Base-by-base conservation (phyloP, 1,139 yeast genomes). In the Protomyces macrosporus region DNA sequence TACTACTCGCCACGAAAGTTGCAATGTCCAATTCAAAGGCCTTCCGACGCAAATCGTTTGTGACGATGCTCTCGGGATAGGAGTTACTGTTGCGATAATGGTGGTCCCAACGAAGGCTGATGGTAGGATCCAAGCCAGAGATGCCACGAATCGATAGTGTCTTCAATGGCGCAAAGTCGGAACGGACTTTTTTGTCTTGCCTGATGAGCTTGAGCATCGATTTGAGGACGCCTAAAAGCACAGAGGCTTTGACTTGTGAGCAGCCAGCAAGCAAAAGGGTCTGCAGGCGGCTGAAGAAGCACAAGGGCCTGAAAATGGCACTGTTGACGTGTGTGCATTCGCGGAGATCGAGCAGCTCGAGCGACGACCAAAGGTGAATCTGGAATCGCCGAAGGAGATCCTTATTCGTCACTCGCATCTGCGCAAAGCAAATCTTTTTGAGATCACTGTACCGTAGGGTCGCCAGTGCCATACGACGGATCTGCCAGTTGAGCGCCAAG, bases 221-320 rank as follows among this genome's bases (percentile, higher is more conserved):
- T 16, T 36, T 16, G 12, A 58, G n/a, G 6, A 52, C 23, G 9
- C 33, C 39, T 5, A 52, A 6, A 10, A 58, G 30, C 12, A 40
- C 10, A 7, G 32, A 42, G n/a, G 14, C 14, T 4, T 40, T 32
- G 16, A 58, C 37, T 52, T 34, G 51, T 35, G 40, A 42, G 30
- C 62, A 58, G 14, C 52, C 62, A 4, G 53, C 54, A 4, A 58
- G 51, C 45, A 51, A 52, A 10, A 58, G 54, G 4, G 45, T 42
- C 14, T 7, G 30, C 30, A 58, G 16, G n/a, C 37, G 51, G 4
- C 10, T 58, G n/a, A 9, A 14, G 2, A 33, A 55, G 6, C 16
- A 53, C 56, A 58, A n/a, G 10, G 53, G 56, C n/a, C 32, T 52
- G 32, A 55, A 51, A 7, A 51, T 50, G n/a, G 30, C 16, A 6